These are phyloP conservation scores for Suhomyces yuchorum DNA, from an alignment of 1,139 yeast species.

Conservation along the genomic window DNA sequence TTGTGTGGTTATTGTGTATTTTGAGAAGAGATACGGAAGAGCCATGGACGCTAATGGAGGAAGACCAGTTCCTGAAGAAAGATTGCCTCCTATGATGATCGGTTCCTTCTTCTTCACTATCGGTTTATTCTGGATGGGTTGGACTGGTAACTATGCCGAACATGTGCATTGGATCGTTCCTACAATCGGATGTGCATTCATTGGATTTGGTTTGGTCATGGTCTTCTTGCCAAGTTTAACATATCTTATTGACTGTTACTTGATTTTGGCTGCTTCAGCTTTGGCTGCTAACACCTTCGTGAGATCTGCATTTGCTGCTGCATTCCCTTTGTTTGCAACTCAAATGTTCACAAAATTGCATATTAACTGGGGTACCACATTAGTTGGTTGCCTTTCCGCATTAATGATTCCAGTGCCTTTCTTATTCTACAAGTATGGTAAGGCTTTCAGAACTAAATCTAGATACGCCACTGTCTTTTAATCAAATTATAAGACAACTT, in stretches of 20 bases:
- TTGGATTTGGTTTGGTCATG: slow-evolving; percentile 74
- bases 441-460: slow-evolving; percentile 58
- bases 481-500: background rate
- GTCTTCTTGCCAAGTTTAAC: slow-evolving; percentile 78
- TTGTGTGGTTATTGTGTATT: slow-evolving; percentile 41
- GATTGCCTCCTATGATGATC: slow-evolving; percentile 72
- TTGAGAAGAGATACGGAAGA: slow-evolving; percentile 30
- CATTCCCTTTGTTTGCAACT: slow-evolving; percentile 52
- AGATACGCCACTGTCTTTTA: slow-evolving; percentile 57
- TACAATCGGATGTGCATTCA: slow-evolving; percentile 66
- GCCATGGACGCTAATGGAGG: slow-evolving; percentile 52
- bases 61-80: slow-evolving; percentile 73
- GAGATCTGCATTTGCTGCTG: slow-evolving; percentile 60
- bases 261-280: slow-evolving; percentile 84
- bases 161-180: slow-evolving; percentile 86
- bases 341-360: slow-evolving; percentile 78
- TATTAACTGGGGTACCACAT: slow-evolving; percentile 80
- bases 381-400: slow-evolving; percentile 69
- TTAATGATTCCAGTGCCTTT: slow-evolving; percentile 75
- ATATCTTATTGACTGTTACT: slow-evolving; percentile 78
- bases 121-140: slow-evolving; percentile 82
- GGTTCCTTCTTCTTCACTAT: slow-evolving; percentile 71
- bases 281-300: slow-evolving; percentile 83
- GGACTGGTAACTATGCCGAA: slow-evolving; percentile 77
- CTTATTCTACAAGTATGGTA: slow-evolving; percentile 67